Conservation (phyloP, 495 filamentous ascomycete species). For the Aspergillus bertholletiae region DNA sequence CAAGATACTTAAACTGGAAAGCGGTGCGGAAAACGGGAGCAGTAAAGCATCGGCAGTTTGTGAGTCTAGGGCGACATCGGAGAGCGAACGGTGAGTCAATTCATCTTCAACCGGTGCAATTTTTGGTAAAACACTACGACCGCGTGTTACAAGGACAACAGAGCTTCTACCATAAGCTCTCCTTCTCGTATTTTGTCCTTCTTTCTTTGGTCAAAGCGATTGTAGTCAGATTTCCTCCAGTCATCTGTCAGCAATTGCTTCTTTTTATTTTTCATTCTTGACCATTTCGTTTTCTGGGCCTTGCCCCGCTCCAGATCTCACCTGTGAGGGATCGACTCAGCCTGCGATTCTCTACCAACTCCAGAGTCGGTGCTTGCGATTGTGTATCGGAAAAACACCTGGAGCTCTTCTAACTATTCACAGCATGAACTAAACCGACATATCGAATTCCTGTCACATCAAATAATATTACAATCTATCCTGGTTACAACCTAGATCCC, state of each 20-base stretch:
- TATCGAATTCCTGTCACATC: constrained; percentile 3
- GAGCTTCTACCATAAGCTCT: background rate
- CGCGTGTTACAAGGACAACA: background rate
- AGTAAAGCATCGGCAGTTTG: background rate
- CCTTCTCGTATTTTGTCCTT: background rate
- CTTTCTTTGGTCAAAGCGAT: background rate
- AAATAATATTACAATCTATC: background rate
- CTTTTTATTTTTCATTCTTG: background rate
- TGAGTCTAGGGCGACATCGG: constrained; percentile 30
- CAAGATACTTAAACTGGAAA: background rate
- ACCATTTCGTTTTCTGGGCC: background rate
- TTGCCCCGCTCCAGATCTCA: background rate
- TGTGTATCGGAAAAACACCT: background rate
- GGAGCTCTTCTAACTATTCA: background rate
- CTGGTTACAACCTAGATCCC: background rate
- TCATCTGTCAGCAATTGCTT: constrained; percentile 1
- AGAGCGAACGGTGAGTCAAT: constrained; percentile 31
- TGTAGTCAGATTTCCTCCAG: background rate
- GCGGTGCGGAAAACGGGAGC: background rate
- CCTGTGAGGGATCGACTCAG: background rate
- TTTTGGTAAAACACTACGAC: background rate
- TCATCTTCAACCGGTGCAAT: constrained; percentile 7
- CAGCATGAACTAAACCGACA: constrained; percentile 37
- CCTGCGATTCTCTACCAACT: background rate
- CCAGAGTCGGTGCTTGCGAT: background rate